A percentile compares a stretch with the other conserved stretches of the same genome.
Evolutionary conservation across 2,329 filamentous ascomycete genomes (phyloP).

Genomic region (Arthroderma uncinatum): DNA sequence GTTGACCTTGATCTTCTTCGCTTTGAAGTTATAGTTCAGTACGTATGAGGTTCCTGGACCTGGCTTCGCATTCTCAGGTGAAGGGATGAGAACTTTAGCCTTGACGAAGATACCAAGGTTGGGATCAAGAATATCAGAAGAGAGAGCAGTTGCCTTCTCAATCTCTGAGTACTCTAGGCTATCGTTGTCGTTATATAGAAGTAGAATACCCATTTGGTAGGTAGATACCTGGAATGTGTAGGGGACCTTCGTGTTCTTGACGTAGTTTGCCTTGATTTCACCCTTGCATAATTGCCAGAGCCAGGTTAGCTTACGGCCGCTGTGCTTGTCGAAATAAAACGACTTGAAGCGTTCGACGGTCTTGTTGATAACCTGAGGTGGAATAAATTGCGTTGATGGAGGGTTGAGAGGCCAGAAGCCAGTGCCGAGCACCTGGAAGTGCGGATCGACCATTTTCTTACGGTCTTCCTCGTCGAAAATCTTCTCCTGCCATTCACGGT

Average conservation of each 20-base stretch:
- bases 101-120: constrained; percentile 79
- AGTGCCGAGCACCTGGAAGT: constrained; percentile 87
- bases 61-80: constrained; percentile 61
- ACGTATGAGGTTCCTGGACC: constrained; percentile 67
- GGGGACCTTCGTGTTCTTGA: constrained; percentile 76
- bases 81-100: constrained; percentile 72
- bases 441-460: constrained; percentile 67
- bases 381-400: constrained; percentile 77
- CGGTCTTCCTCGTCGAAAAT: constrained; percentile 51
- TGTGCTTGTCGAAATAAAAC: constrained; percentile 96
- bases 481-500: constrained; percentile 63
- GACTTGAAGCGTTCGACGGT: constrained; percentile 81
- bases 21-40: constrained; percentile 92
- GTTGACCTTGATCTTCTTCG: constrained; percentile 96
- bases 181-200: constrained; percentile 89
- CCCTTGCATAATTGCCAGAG: constrained; percentile 97
- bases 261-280: constrained; percentile 87
- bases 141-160: constrained; percentile 64
- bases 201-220: constrained; percentile 91
- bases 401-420: constrained; percentile 93
- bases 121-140: constrained; percentile 72
- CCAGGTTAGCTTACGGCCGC: constrained; percentile 92
- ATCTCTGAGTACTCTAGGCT: constrained; percentile 81
- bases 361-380: constrained; percentile 70
- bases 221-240: constrained; percentile 97